phyloP scores from a whole-genome alignment of 1,284 basidiomycete species.

The Trichosporon sp. region DNA sequence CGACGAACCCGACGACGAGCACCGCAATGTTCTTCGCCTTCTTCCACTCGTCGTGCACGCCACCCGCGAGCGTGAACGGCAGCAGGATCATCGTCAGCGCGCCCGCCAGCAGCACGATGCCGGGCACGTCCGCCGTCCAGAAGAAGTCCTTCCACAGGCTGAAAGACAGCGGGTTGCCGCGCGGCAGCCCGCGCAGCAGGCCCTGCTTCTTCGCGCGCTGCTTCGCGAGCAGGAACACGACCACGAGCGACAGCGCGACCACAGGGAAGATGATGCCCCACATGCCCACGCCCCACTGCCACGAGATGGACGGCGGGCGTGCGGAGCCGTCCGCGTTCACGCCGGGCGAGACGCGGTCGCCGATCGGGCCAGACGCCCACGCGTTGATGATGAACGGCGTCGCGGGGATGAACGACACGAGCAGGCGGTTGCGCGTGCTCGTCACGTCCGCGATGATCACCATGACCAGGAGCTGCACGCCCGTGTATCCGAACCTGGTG shows the following conservation, averaged over 20 bases:
- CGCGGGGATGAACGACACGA: constrained; percentile 51
- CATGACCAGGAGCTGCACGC: constrained; percentile 35
- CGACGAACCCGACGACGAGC: constrained; percentile 46
- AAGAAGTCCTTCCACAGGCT: constrained; percentile 42
- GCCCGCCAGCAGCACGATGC: constrained; percentile 39
- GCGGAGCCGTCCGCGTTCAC: neutral
- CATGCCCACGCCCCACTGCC: constrained; percentile 51
- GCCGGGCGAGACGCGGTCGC: constrained; percentile 9
- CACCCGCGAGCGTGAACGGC: constrained; percentile 48
- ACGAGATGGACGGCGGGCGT: constrained; percentile 27
- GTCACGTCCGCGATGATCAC: constrained; percentile 51
- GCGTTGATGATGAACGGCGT: constrained; percentile 44
- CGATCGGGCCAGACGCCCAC: constrained; percentile 21
- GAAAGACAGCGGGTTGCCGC: constrained; percentile 25
- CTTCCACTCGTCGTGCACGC: constrained; percentile 30
- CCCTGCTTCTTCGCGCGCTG: constrained; percentile 24
- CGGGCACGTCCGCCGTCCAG: constrained; percentile 48
- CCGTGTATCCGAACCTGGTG: neutral
- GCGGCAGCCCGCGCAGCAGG: constrained; percentile 32
- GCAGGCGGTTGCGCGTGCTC: constrained; percentile 47
- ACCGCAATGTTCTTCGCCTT: constrained; percentile 44
- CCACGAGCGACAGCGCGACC: constrained; percentile 40
- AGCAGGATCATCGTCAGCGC: constrained; percentile 36
- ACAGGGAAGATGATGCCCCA: constrained; percentile 52
- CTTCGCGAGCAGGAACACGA: constrained; percentile 38